These are phyloP conservation scores for Cladosporium phlei DNA, from an alignment of 2,329 filamentous ascomycete genomes.

Conservation along the genomic window DNA sequence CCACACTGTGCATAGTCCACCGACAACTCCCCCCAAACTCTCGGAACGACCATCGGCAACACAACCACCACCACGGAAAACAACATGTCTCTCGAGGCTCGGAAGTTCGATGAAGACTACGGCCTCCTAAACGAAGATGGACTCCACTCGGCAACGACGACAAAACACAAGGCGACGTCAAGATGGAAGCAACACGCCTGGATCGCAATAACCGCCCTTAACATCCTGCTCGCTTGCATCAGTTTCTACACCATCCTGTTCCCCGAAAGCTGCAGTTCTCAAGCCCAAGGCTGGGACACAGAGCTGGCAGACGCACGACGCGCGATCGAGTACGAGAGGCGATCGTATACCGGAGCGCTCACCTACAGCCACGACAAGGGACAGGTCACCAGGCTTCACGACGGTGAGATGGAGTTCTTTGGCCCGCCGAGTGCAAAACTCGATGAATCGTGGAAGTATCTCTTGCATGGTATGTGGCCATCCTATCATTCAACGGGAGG, in stretches of 20 bases:
- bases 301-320: neutral
- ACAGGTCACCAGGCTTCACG: neutral
- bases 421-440: slow-evolving; percentile 17
- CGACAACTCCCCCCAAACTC: no score
- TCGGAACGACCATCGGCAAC: no score
- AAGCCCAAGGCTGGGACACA: neutral
- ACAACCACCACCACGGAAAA: no score
- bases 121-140: no score
- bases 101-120: no score
- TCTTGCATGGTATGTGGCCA: slow-evolving; percentile 9
- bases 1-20: no score
- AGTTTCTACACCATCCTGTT: neutral
- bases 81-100: no score
- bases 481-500: neutral
- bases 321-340: neutral
- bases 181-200: no score
- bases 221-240: neutral
- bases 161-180: no score
- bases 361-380: neutral
- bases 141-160: no score
- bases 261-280: neutral
- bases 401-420: slow-evolving; percentile 17
- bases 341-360: neutral
- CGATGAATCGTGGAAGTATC: slow-evolving; percentile 17
- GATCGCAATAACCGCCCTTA: no score